Evolutionary conservation across 2,329 filamentous ascomycete species (phyloP).

Genomic region (Aspergillus pseudonomiae): DNA sequence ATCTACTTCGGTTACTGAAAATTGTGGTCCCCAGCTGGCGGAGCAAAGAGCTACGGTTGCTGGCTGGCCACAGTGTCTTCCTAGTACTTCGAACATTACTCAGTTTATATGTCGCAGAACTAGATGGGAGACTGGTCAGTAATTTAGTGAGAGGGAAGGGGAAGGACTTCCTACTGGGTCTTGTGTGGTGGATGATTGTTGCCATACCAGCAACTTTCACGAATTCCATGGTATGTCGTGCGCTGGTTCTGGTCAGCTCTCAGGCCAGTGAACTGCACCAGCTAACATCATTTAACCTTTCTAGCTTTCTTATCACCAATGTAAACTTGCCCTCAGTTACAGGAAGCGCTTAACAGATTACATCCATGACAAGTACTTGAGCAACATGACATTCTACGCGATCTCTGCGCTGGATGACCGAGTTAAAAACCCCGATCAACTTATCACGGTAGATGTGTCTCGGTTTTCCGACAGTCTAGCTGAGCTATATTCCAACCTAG

Average conservation of each 20-base stretch:
- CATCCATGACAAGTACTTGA: conserved; percentile 94
- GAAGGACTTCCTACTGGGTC: conserved; percentile 81
- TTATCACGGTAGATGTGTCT: conserved; percentile 94
- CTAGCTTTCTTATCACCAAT: conserved; percentile 93
- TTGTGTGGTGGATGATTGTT: conserved; percentile 98
- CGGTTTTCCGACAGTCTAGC: conserved; percentile 95
- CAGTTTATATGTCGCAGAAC: conserved; percentile 91
- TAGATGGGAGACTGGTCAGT: conserved; percentile 92
- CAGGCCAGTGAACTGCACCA: background rate
- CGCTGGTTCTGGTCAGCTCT: conserved; percentile 8
- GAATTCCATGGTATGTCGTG: conserved; percentile 83
- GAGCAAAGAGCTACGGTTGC: conserved; percentile 82
- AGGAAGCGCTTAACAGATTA: conserved; percentile 89
- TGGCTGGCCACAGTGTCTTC: conserved; percentile 92
- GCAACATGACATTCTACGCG: conserved; percentile 97
- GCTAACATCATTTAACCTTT: conserved; percentile 10
- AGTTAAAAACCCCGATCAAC: conserved; percentile 97
- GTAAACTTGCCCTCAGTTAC: conserved; percentile 89
- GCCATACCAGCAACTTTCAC: conserved; percentile 96
- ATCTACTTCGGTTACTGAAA: conserved; percentile 73
- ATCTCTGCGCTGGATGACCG: conserved; percentile 93
- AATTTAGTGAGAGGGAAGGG: conserved; percentile 88
- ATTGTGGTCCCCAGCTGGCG: conserved; percentile 91
- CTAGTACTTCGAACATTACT: conserved; percentile 87
- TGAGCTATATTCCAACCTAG: conserved; percentile 93